Conservation (phyloP, 2,329 filamentous ascomycete genomes). For the Pseudogymnoascus pannorum region DNA sequence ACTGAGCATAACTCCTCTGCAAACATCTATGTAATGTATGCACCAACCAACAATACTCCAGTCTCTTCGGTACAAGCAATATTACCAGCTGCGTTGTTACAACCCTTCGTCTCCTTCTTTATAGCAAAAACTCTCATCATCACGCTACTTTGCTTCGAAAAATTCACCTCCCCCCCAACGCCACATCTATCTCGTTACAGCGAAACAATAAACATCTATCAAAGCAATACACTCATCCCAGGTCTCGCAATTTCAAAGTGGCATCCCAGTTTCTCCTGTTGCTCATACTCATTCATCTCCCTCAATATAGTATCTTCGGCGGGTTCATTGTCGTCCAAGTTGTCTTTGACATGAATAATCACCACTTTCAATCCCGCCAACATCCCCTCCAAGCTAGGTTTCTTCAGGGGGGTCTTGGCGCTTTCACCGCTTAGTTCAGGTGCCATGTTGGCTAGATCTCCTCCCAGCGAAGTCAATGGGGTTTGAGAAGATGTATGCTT, state of each 20-base stretch:
- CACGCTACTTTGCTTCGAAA: neutral
- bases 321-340: conserved; percentile 60
- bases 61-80: neutral
- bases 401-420: neutral
- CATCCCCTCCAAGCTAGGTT: conserved; percentile 7
- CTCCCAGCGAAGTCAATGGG: neutral
- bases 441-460: neutral
- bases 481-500: neutral
- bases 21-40: neutral
- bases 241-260: conserved; percentile 66
- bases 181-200: neutral
- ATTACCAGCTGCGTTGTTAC: neutral
- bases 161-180: neutral
- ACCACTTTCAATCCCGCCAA: conserved; percentile 71
- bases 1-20: neutral
- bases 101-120: neutral
- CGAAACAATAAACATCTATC: neutral
- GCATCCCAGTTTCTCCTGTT: conserved; percentile 54
- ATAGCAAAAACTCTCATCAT: neutral
- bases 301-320: conserved; percentile 60
- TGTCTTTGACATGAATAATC: conserved; percentile 92
- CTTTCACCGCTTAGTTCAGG: neutral
- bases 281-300: conserved; percentile 61
- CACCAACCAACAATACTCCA: neutral
- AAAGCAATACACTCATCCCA: conserved; percentile 46